Conservation (phyloP, 768 basidiomycete species). For the Russula sp. region DNA sequence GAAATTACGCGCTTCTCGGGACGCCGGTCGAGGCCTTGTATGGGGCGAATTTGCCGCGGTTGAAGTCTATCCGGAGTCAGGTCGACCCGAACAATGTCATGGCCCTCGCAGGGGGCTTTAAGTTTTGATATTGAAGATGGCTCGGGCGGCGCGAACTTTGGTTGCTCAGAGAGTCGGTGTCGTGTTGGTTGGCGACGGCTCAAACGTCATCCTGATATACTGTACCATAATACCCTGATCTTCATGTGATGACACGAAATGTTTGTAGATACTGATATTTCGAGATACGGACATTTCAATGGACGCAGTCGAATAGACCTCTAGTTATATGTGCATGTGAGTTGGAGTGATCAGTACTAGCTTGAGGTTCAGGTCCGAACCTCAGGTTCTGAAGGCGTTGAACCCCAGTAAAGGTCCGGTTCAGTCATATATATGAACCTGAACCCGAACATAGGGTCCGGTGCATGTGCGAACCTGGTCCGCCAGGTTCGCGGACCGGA, state of each 20-base stretch:
- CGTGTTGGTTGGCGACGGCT: neutral
- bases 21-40: slow-evolving; percentile 26
- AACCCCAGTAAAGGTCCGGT: too few species aligned
- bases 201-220: neutral
- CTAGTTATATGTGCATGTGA: neutral
- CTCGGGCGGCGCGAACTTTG: neutral
- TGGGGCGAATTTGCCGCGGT: slow-evolving; percentile 25
- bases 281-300: too few species aligned
- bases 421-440: too few species aligned
- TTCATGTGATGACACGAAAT: neutral
- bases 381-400: too few species aligned
- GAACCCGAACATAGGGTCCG: too few species aligned
- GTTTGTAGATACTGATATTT: neutral
- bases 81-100: slow-evolving; percentile 30
- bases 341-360: too few species aligned
- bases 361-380: too few species aligned
- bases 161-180: neutral
- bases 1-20: slow-evolving; percentile 31
- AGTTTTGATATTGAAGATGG: slow-evolving; percentile 19
- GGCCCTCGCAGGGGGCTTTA: slow-evolving; percentile 32
- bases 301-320: too few species aligned
- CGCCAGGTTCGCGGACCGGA: too few species aligned
- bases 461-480: too few species aligned
- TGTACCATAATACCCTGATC: neutral
- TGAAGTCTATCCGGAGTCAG: slow-evolving; percentile 17